Base-by-base conservation (phyloP, 495 filamentous ascomycete species). In the Rusavskia elegans region DNA sequence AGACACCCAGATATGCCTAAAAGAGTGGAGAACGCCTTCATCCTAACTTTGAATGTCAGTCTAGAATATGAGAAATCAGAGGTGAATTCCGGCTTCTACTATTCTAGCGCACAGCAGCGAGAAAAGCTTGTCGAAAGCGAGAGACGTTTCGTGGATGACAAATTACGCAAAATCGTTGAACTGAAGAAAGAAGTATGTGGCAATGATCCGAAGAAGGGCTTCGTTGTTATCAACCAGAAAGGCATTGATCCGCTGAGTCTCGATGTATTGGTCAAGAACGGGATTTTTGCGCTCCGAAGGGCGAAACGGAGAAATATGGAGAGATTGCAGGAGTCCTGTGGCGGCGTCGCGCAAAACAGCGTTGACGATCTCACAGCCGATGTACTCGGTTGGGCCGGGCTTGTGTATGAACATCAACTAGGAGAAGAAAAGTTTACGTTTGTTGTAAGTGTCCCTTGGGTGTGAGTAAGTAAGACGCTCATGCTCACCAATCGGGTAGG, bases 361-460 rank as follows among this genome's bases (percentile, higher is more conserved):
- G 90, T 95, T 7, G 92, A 98, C 39, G 92, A 97, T 59, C 68
- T 98, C 38, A 80, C 78, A 7, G 86, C 89, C 2, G 87, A 95
- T 55, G 73, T 92, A 55, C 81, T 98, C 48, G 92, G 92, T 27
- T 98, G 92, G 92, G 92, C 93, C 49, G 92, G 92, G 46, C 75
- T 85, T 37, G 92, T 98, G 40, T 96, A 98, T 60, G 92, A 98
- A 72, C 89, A 97, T 70, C 86, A 93, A 63, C 78, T 98, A 5
- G 92, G 92, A 49, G 92, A 98, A 72, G 92, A 98, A 72, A 98
- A 98, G 71, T 98, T 86, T 70, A 98, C 92, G 16, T 98, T 98
- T 59, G 78, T 98, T 56, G 70, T 71, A 60, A 59, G 68, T 59
- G 17, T 3, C 23, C 19, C 32, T 37, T 41, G 10, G 40, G 5